phyloP scores from a whole-genome alignment of 371 early-diverging fungal species.

The Smittium culicis region DNA sequence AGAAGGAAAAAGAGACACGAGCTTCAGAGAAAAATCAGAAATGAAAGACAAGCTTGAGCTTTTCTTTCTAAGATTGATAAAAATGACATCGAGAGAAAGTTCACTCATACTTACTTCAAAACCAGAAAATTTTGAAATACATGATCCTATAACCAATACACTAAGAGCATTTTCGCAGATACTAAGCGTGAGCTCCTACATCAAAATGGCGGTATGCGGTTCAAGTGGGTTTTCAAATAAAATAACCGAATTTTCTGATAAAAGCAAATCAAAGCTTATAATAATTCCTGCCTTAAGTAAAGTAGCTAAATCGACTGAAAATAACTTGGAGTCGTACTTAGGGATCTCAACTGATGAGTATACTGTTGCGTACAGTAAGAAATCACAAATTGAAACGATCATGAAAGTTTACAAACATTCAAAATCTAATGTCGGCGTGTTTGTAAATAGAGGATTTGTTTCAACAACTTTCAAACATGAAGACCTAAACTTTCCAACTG shows the following conservation, averaged over 20 bases:
- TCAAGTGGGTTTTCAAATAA: constrained; percentile 35
- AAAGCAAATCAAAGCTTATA: constrained; percentile 27
- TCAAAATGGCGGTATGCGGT: constrained; percentile 24
- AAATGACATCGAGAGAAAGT: constrained; percentile 53
- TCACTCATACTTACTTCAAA: constrained; percentile 56
- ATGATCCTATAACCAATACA: constrained; percentile 57
- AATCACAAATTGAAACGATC: constrained; percentile 34
- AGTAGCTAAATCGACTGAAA: not conserved
- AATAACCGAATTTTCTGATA: constrained; percentile 28
- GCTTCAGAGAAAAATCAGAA: not conserved
- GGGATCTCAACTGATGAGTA: constrained; percentile 6
- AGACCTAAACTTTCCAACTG: not conserved
- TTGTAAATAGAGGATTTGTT: constrained; percentile 61
- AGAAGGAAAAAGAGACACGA: not conserved
- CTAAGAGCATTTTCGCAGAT: constrained; percentile 58
- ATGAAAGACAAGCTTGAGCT: constrained; percentile 12
- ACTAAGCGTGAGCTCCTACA: constrained; percentile 37
- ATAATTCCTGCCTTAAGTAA: constrained; percentile 36
- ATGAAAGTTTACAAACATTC: constrained; percentile 30
- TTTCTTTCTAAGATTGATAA: constrained; percentile 51
- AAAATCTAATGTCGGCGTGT: constrained; percentile 38
- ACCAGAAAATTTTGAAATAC: constrained; percentile 34
- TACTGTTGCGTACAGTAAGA: constrained; percentile 17
- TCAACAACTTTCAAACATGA: constrained; percentile 8
- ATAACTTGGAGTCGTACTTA: not conserved